These are phyloP conservation scores for Amniculicola lignicola DNA, from an alignment of 495 filamentous ascomycete genomes.

Conservation along the genomic window DNA sequence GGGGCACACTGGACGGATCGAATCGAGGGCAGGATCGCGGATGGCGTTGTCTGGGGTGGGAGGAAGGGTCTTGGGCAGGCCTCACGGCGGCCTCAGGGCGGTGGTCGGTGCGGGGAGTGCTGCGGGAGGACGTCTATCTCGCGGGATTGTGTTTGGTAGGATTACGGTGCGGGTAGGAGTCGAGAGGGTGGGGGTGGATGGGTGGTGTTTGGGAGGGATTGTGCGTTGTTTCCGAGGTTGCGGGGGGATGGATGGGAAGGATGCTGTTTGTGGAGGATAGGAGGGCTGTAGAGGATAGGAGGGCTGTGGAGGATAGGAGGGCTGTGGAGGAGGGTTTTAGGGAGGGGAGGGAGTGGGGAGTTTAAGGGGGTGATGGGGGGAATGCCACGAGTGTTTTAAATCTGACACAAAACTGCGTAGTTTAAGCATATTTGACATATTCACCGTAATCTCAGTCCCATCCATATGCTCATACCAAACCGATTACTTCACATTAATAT, in stretches of 20 bases:
- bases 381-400: constrained; percentile 4
- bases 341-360: neutral
- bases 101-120: too few relatives aligned
- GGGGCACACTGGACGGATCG: constrained; percentile 4
- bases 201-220: constrained; percentile 14
- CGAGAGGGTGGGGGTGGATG: neutral
- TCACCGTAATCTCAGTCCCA: too few relatives aligned
- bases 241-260: constrained; percentile 8
- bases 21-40: constrained; percentile 9
- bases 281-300: too few relatives aligned
- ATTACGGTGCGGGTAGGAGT: neutral
- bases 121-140: constrained; percentile 4
- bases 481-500: too few relatives aligned
- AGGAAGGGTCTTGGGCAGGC: constrained; percentile 7
- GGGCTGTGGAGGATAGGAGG: neutral
- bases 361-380: constrained; percentile 7
- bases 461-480: too few relatives aligned
- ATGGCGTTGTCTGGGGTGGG: neutral
- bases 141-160: constrained; percentile 1
- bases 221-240: constrained; percentile 2
- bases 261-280: neutral
- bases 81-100: too few relatives aligned
- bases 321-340: constrained; percentile 1
- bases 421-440: too few relatives aligned
- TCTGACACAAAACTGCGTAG: neutral